Base-by-base conservation (phyloP, 371 early-diverging fungal genomes). In the Paraphysoderma sedebokerense region DNA sequence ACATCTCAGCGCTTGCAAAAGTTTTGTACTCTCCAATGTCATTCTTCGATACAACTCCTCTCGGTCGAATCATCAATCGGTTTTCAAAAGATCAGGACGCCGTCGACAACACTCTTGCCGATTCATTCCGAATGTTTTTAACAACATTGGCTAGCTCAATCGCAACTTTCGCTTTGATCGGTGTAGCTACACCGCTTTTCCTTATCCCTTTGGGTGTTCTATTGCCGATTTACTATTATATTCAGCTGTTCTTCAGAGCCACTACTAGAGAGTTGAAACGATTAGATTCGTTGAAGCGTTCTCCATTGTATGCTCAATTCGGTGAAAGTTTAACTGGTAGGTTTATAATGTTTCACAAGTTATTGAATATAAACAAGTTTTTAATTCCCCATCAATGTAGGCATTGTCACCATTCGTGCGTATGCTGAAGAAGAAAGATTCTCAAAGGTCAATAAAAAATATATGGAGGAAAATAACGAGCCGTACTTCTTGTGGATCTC, bases 21-120 rank as follows among this genome's bases (percentile, higher is more conserved):
- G 59, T 69, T 12, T 51, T 77, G 59, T 71, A 74, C 12, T 79
- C 88, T 8, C 92, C 92, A n/a, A 88, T 87, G 26, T 67, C 79
- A 12, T 91, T 92, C 67, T 88, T 89, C 58, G 90, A 92, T 38
- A 73, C 67, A 34, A 92, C 88, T 0, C 83, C 91, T 5, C 54
- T 84, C 13, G 88, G 85, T 24, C 79, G 87, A 20, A 85, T 96
- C 49, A 66, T 92, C 64, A 85, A 81, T 56, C 69, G 92, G 7
- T 92, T 93, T 55, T 74, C 77, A 47, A 81, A 83, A 54, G 93
- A 93, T 53, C 77, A 83, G 48, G 82, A 82, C 48, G 65, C 79
- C 0, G 59, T 85, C 5, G 92, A 92, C 51, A 77, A 70, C 40
- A 63, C 70, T 34, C 66, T 89, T 6, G 65, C 82, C 13, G 76